Conservation (phyloP, 257 asterid species). For the Jasminum sambac region DNA sequence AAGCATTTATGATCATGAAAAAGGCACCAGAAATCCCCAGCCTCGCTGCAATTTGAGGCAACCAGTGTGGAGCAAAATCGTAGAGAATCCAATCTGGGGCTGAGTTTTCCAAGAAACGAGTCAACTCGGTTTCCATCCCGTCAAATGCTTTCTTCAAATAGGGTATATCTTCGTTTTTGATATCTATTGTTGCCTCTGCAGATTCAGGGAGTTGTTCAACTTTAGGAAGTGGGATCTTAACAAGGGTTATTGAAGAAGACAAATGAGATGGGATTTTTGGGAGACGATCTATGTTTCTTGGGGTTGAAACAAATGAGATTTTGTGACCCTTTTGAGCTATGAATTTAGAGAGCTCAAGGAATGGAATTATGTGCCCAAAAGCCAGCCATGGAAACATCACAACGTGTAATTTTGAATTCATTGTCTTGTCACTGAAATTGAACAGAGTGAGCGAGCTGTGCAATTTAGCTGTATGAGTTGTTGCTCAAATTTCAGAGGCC, state of each 20-base stretch:
- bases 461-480: no score
- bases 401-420: slow-evolving; percentile 30
- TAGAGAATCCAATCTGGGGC: slow-evolving; percentile 33
- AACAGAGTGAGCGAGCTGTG: no score
- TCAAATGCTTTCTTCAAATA: slow-evolving; percentile 33
- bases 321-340: slow-evolving; percentile 48
- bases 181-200: slow-evolving; percentile 35
- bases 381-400: slow-evolving; percentile 70
- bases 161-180: slow-evolving; percentile 10
- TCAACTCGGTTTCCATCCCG: slow-evolving; percentile 20
- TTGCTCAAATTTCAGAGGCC: no score
- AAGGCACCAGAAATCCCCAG: slow-evolving; percentile 23
- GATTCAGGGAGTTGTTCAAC: slow-evolving; percentile 26
- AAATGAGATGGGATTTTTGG: slow-evolving; percentile 42
- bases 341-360: slow-evolving; percentile 48
- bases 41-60: slow-evolving; percentile 26
- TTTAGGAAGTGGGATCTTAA: slow-evolving; percentile 43
- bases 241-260: slow-evolving; percentile 25
- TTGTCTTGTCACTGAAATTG: no score
- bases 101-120: slow-evolving; percentile 28
- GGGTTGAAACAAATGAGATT: slow-evolving; percentile 51
- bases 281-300: slow-evolving; percentile 58
- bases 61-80: slow-evolving; percentile 39
- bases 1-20: slow-evolving; percentile 30
- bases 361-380: slow-evolving; percentile 64